A percentile compares a stretch with the other conserved stretches of the same genome.
Evolutionary conservation across 768 basidiomycete genomes (phyloP).

Genomic region (Exidia glandulosa): DNA sequence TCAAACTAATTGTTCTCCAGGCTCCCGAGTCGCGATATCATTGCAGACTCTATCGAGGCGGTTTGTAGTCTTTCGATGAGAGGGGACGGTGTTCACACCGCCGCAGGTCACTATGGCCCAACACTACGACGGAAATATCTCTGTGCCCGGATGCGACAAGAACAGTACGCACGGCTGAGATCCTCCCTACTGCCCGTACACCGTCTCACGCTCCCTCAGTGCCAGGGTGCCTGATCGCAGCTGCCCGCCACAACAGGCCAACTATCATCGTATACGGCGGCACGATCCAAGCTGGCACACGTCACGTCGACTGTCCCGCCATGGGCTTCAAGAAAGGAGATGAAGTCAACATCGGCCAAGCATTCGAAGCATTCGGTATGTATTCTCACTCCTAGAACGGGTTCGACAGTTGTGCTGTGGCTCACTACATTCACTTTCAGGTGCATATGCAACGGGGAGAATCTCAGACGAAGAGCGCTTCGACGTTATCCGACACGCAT

Average conservation of each 20-base stretch:
- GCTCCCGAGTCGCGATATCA: constrained; percentile 77
- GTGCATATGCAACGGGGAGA: constrained; percentile 64
- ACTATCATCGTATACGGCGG: constrained; percentile 82
- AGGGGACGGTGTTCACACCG: constrained; percentile 24
- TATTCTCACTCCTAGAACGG: neutral
- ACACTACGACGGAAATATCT: constrained; percentile 81
- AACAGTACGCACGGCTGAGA: constrained; percentile 37
- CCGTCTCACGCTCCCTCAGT: constrained; percentile 18
- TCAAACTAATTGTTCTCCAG: constrained; percentile 34
- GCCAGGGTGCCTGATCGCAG: constrained; percentile 83
- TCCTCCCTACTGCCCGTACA: neutral
- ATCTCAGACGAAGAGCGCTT: constrained; percentile 72
- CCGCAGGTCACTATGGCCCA: constrained; percentile 43
- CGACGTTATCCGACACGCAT: constrained; percentile 78
- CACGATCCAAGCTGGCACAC: constrained; percentile 12
- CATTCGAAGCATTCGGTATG: constrained; percentile 74
- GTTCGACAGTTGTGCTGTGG: neutral
- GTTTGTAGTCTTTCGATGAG: constrained; percentile 22
- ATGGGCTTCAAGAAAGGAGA: constrained; percentile 74
- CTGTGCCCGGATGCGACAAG: constrained; percentile 83
- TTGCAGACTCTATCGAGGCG: constrained; percentile 83
- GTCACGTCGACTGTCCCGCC: constrained; percentile 53
- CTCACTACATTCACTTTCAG: constrained; percentile 26
- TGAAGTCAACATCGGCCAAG: constrained; percentile 72
- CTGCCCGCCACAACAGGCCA: constrained; percentile 75